Percentiles rank a stretch among this genome's conserved stretches.
These are phyloP conservation scores for Cytospora piceae DNA, from an alignment of 2,329 filamentous ascomycete species.

Conservation along the genomic window DNA sequence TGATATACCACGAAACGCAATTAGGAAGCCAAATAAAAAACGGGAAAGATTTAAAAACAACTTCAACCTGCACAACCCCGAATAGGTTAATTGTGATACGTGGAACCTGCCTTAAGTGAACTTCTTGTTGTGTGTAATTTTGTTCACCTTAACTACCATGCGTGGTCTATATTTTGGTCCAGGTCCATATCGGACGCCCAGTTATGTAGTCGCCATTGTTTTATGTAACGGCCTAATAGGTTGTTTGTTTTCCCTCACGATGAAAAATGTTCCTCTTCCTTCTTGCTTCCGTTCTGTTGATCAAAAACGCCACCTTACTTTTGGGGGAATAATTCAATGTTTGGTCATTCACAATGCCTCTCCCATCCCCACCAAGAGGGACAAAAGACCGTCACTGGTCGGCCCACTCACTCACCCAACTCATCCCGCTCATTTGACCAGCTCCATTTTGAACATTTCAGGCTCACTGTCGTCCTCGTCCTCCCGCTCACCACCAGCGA, in stretches of 20 bases:
- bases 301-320: slow-evolving; percentile 17
- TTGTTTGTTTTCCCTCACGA: neutral
- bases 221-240: neutral
- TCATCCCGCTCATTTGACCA: slow-evolving; percentile 3
- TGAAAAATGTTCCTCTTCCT: neutral
- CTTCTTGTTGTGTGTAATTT: neutral
- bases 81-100: neutral
- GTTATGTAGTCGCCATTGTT: neutral
- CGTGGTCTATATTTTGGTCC: neutral
- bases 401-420: neutral
- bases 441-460: slow-evolving; percentile 23
- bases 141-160: neutral
- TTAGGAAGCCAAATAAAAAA: neutral
- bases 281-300: neutral
- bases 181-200: neutral
- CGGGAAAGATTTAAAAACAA: neutral
- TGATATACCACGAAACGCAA: slow-evolving; percentile 11
- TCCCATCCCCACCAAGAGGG: neutral
- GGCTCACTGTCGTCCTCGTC: slow-evolving; percentile 17
- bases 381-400: neutral
- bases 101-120: neutral
- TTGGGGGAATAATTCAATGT: slow-evolving; percentile 16
- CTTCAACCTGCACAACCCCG: neutral
- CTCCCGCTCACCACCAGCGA: neutral
- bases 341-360: neutral